phyloP scores from a whole-genome alignment of 129 eudicot species.

The Arctium minus region DNA sequence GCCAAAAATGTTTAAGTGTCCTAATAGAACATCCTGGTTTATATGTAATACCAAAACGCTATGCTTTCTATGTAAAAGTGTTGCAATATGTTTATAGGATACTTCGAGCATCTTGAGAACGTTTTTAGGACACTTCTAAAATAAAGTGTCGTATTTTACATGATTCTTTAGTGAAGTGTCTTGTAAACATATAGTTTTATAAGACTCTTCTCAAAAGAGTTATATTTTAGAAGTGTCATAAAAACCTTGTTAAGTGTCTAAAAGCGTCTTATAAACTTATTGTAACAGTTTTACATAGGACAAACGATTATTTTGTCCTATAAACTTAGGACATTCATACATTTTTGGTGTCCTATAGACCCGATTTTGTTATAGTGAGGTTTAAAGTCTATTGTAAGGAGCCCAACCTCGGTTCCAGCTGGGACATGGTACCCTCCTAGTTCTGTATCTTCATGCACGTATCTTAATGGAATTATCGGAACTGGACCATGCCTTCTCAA shows the following conservation, averaged over 20 bases:
- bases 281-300: neutral
- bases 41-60: neutral
- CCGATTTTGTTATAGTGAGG: too few species aligned
- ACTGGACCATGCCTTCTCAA: conserved; percentile 52
- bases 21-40: neutral
- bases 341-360: neutral
- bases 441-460: conserved; percentile 53
- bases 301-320: neutral
- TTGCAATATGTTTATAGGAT: neutral
- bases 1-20: neutral
- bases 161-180: neutral
- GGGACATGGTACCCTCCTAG: conserved; percentile 62
- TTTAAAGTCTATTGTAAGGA: neutral
- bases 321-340: too few species aligned
- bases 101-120: too few species aligned
- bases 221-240: neutral
- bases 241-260: neutral
- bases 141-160: neutral
- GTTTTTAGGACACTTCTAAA: neutral
- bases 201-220: neutral
- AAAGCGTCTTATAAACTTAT: neutral
- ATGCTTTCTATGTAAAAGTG: neutral
- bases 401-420: conserved; percentile 57
- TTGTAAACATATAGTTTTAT: neutral
- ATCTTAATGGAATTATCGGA: conserved; percentile 50